Evolutionary conservation across 352 stramenopile species (phyloP), one percentile per base, ranked within the genome.

Genomic region (Saprolegnia diclina): DNA sequence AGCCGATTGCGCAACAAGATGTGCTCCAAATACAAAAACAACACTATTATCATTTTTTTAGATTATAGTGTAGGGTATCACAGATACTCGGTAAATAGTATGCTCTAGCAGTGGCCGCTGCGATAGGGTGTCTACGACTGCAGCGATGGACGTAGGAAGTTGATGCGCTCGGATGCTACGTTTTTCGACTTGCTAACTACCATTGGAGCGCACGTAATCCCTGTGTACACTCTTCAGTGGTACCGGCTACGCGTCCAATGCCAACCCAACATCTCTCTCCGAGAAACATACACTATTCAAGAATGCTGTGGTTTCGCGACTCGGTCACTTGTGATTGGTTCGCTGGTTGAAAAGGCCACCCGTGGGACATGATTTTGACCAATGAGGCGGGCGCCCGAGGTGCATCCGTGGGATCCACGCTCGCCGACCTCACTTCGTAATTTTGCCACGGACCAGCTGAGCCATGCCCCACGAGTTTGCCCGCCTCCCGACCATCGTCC

Each of bases 401-500:
- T 48, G 42, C 29, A 35, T 35, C 29, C 29, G 29, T 35, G 42
- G 42, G 42, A 48, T 48, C 42, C 42, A 48, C 42, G 42, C 29
- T 35, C 29, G 42, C 4, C 11, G 42, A 14, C 11, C 13, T n/a
- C 42, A 48, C 42, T 48, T 48, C 18, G 42, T 48, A n/a, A 48
- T 48, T n/a, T 48, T n/a, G 42, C 42, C 42, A 48, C 18, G 13
- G 32, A 53, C 19, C 59, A 45, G 13, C 62, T 7, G n/a, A 66
- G 16, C n/a, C 22, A 69, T 67, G 62, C 9, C 73, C 10, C 65
- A 78, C 18, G 73, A 76, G 56, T 90, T 90, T 72, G 71, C 77
- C 71, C 82, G 82, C 16, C 79, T 90, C 6, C 80, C 82, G 45
- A 82, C 79, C 5, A 79, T 70, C 61, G 79, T 90, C 61, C 73